A percentile compares a stretch with the other conserved stretches of the same genome.
Evolutionary conservation across 2,329 filamentous ascomycete genomes (phyloP).

Genomic region (Emergomyces orientalis): DNA sequence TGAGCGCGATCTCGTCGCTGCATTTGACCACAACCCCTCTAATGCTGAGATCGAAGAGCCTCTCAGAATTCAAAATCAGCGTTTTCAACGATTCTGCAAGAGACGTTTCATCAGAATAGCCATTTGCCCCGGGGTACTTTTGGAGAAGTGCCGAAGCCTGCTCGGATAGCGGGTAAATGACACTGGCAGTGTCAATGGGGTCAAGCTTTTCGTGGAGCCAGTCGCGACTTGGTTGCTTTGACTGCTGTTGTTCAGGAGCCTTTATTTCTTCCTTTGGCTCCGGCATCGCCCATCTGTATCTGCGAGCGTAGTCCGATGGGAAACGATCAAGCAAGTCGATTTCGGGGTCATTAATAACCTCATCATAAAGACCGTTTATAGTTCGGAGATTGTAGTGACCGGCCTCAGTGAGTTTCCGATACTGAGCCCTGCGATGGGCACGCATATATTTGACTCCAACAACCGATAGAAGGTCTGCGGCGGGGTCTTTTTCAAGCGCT

Average conservation of each 20-base stretch:
- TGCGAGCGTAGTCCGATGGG: constrained; percentile 6
- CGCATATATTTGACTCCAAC: constrained; percentile 14
- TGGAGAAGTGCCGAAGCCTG: constrained; percentile 6
- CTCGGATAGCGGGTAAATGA: neutral
- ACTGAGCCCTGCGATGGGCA: constrained; percentile 11
- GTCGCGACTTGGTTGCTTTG: neutral
- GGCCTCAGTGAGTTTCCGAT: constrained; percentile 1
- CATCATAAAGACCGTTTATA: constrained; percentile 3
- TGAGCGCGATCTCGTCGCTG: too few species aligned
- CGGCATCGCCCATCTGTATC: constrained; percentile 1
- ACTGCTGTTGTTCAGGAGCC: neutral
- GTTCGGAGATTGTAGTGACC: constrained; percentile 5
- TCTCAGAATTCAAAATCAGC: neutral
- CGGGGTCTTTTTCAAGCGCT: constrained; percentile 15
- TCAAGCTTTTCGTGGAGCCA: constrained; percentile 6
- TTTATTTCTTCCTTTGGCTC: neutral
- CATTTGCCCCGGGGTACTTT: neutral
- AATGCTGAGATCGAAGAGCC: too few species aligned
- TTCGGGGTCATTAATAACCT: constrained; percentile 3
- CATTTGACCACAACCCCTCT: too few species aligned
- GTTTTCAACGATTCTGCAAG: constrained; percentile 7
- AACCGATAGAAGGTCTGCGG: constrained; percentile 19
- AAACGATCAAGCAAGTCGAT: constrained; percentile 4
- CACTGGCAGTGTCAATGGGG: constrained; percentile 3
- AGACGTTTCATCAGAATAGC: neutral